Percentiles rank a stretch among this genome's conserved stretches.
Evolutionary conservation across 805 yeast species (phyloP).

Genomic region (Saturnispora serradocipensis): DNA sequence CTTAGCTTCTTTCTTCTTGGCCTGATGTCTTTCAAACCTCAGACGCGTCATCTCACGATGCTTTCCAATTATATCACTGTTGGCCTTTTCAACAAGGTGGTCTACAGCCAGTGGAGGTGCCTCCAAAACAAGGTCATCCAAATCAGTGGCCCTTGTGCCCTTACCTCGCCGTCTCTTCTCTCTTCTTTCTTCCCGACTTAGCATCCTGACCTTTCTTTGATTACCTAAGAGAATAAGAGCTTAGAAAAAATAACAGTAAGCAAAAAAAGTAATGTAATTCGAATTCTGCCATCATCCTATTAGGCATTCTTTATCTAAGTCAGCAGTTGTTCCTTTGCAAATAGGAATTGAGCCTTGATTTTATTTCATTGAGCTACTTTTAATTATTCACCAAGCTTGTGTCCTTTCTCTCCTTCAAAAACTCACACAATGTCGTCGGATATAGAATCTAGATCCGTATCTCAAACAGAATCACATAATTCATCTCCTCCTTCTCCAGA

Average conservation of each 20-base stretch:
- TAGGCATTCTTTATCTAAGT: neutral
- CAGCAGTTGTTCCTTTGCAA: neutral
- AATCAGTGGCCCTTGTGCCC: constrained; percentile 21
- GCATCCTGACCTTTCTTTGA: neutral
- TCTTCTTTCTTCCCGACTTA: constrained; percentile 19
- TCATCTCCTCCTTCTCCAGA: constrained; percentile 3
- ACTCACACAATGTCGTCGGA: neutral
- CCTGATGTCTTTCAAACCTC: neutral
- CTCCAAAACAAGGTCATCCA: constrained; percentile 20
- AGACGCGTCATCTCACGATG: constrained; percentile 1
- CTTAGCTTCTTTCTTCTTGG: neutral
- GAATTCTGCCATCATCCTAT: neutral
- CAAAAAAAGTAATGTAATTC: neutral
- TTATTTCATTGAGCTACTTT: neutral
- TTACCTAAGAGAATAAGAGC: neutral
- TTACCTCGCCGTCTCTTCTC: constrained; percentile 27
- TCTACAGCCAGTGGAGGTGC: constrained; percentile 12
- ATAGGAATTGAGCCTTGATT: neutral
- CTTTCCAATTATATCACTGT: neutral
- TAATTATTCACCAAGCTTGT: neutral
- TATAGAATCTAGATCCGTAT: neutral
- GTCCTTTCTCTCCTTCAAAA: neutral
- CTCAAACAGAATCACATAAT: neutral
- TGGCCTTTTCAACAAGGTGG: neutral
- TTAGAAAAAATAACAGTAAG: neutral